phyloP scores from a whole-genome alignment of 768 basidiomycete genomes.

The Podaxis mareebaensis region DNA sequence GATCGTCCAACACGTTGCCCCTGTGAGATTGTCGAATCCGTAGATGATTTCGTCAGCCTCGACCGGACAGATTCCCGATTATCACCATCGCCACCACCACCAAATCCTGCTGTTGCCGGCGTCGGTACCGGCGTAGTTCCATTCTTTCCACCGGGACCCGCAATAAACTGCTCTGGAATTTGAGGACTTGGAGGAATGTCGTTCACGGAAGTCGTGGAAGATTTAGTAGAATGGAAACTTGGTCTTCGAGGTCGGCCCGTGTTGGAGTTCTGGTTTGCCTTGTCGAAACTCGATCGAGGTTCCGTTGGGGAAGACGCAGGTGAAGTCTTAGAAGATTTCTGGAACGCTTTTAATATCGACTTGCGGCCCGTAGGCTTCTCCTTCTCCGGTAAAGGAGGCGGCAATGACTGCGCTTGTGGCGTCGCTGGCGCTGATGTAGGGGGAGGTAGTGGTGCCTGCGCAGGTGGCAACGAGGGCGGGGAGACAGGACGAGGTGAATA shows the following conservation, averaged over 20 bases:
- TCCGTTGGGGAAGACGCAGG: conserved; percentile 20
- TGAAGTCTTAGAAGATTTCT: conserved; percentile 23
- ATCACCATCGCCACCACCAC: conserved; percentile 17
- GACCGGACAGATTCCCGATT: conserved; percentile 32
- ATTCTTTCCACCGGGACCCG: conserved; percentile 15
- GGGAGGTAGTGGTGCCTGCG: conserved; percentile 20
- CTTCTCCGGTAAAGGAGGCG: conserved; percentile 35
- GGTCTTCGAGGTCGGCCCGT: conserved; percentile 6
- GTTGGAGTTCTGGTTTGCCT: conserved; percentile 27
- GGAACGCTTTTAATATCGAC: conserved; percentile 61
- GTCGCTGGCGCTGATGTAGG: conserved; percentile 24
- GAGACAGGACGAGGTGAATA: conserved; percentile 34
- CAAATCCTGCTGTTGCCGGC: not conserved
- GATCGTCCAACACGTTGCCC: conserved; percentile 26
- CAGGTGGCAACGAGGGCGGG: conserved; percentile 23
- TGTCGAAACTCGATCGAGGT: conserved; percentile 39
- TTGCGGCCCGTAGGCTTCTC: conserved; percentile 55
- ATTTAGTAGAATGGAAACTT: conserved; percentile 28
- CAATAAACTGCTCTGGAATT: conserved; percentile 52
- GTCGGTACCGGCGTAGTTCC: conserved; percentile 15
- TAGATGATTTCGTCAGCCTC: conserved; percentile 34
- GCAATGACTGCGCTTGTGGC: conserved; percentile 7
- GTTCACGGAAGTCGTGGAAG: conserved; percentile 36
- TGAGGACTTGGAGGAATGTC: conserved; percentile 62
- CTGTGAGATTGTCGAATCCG: conserved; percentile 33